Percentiles rank a stretch among this genome's conserved stretches.
Conservation (phyloP, 805 yeast genomes). For the Sungouiella blattae region DNA sequence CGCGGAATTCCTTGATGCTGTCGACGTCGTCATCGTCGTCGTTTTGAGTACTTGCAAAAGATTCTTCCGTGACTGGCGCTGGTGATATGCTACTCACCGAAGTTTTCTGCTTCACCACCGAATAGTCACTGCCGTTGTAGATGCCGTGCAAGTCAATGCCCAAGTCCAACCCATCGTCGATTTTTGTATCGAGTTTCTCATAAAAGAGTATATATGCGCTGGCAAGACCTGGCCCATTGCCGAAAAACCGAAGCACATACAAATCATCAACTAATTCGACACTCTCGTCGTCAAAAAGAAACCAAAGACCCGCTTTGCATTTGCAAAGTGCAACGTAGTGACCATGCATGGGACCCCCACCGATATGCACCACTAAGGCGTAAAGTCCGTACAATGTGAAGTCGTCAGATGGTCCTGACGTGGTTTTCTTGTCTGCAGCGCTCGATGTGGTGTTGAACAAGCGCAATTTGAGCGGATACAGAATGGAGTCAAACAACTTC, state of each 20-base stretch:
- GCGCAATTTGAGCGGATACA: slow-evolving; percentile 70
- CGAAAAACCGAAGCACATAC: slow-evolving; percentile 81
- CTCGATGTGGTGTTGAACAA: slow-evolving; percentile 58
- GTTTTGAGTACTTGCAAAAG: background rate
- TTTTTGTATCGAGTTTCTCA: slow-evolving; percentile 42
- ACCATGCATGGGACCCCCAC: slow-evolving; percentile 97
- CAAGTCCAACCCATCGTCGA: slow-evolving; percentile 32
- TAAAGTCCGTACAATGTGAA: slow-evolving; percentile 66
- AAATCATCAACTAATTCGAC: slow-evolving; percentile 84
- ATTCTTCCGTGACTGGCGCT: slow-evolving; percentile 5
- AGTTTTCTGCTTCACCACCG: slow-evolving; percentile 13
- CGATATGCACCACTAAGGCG: slow-evolving; percentile 89
- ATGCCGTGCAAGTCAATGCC: slow-evolving; percentile 74
- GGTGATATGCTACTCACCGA: slow-evolving; percentile 6
- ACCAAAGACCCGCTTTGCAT: slow-evolving; percentile 78
- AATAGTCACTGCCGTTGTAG: slow-evolving; percentile 49
- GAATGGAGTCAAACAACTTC: slow-evolving; percentile 80
- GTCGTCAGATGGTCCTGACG: slow-evolving; percentile 41
- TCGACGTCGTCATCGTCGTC: slow-evolving; percentile 1
- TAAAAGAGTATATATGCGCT: slow-evolving; percentile 90
- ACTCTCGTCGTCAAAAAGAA: slow-evolving; percentile 91
- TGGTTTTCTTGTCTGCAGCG: slow-evolving; percentile 1
- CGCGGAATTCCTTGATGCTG: slow-evolving; percentile 1
- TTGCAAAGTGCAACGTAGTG: slow-evolving; percentile 89
- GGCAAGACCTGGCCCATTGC: slow-evolving; percentile 82